phyloP scores from a whole-genome alignment of 176 grass and related monocot genomes.

The Oropetium thomaeum region DNA sequence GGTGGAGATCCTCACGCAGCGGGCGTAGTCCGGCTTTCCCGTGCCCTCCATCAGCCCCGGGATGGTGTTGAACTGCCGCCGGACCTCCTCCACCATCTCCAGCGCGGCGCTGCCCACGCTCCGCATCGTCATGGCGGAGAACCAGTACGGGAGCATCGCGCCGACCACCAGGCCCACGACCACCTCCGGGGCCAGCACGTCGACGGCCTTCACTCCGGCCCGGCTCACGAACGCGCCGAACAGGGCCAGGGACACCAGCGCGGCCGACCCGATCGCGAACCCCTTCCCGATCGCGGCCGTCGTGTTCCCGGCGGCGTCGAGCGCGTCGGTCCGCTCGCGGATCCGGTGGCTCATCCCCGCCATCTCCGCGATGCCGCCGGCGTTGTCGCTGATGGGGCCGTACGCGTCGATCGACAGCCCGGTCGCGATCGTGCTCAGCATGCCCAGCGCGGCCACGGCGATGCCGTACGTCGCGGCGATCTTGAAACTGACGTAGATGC shows the following conservation, averaged over 20 bases:
- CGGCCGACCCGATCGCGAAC: conserved; percentile 53
- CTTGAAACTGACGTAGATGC: conserved; percentile 55
- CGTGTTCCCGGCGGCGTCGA: conserved; percentile 50
- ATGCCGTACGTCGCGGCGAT: conserved; percentile 58
- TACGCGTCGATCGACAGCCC: conserved; percentile 49
- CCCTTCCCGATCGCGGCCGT: conserved; percentile 54
- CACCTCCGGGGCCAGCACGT: conserved; percentile 44
- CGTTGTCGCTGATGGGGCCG: conserved; percentile 57
- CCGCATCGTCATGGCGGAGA: conserved; percentile 66
- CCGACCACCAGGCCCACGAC: conserved; percentile 45
- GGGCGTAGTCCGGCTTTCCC: conserved; percentile 39
- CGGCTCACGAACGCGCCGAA: conserved; percentile 57
- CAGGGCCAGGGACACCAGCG: conserved; percentile 51
- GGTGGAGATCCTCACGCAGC: conserved; percentile 51
- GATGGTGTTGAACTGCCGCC: conserved; percentile 49
- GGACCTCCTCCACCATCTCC: conserved; percentile 58
- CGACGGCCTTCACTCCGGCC: conserved; percentile 23
- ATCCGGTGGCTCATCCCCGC: conserved; percentile 61
- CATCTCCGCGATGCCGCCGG: conserved; percentile 55
- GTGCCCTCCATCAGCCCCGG: conserved; percentile 44
- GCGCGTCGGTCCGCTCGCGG: conserved; percentile 49
- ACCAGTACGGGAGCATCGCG: conserved; percentile 64
- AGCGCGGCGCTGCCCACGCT: conserved; percentile 41
- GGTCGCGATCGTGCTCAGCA: conserved; percentile 50
- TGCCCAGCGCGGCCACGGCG: conserved; percentile 44